These are phyloP conservation scores for Begonia loranthoides DNA, from an alignment of 306 rosid species.

Conservation along the genomic window DNA sequence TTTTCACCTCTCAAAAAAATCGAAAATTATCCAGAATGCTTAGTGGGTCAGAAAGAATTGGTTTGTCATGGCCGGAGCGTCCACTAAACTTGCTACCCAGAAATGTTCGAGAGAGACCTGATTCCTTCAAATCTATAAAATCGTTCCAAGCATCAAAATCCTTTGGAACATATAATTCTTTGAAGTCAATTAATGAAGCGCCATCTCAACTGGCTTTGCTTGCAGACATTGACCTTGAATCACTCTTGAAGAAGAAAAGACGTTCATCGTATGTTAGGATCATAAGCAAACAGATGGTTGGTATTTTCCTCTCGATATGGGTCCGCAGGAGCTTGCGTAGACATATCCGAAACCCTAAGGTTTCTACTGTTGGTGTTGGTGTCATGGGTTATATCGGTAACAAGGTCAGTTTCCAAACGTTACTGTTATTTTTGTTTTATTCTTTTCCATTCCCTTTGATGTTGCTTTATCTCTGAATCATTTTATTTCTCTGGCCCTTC, in stretches of 20 bases:
- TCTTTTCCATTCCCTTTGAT: neutral
- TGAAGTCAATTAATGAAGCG: conserved; percentile 41
- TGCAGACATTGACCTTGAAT: conserved; percentile 65
- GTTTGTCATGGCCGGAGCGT: conserved; percentile 89
- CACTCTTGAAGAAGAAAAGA: conserved; percentile 70
- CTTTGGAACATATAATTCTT: conserved; percentile 32
- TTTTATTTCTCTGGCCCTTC: conserved; percentile 4
- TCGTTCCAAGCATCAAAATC: conserved; percentile 51
- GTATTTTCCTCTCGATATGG: conserved; percentile 78
- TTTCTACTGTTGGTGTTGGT: conserved; percentile 93
- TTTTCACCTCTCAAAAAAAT: conserved; percentile 20
- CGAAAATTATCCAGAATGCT: conserved; percentile 45
- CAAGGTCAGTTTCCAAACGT: conserved; percentile 43
- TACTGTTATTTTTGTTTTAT: neutral
- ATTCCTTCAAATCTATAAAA: conserved; percentile 33
- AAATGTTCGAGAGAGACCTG: conserved; percentile 32
- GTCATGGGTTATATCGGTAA: conserved; percentile 97
- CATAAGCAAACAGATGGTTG: conserved; percentile 95
- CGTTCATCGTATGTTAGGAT: conserved; percentile 62
- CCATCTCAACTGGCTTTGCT: conserved; percentile 33
- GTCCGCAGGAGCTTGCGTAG: conserved; percentile 76
- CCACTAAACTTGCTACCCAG: conserved; percentile 51
- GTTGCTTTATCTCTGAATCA: too few species aligned
- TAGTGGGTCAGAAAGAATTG: conserved; percentile 72
- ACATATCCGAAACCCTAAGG: conserved; percentile 79